Evolutionary conservation across 768 basidiomycete species (phyloP).

Genomic region (Boletus sp.): DNA sequence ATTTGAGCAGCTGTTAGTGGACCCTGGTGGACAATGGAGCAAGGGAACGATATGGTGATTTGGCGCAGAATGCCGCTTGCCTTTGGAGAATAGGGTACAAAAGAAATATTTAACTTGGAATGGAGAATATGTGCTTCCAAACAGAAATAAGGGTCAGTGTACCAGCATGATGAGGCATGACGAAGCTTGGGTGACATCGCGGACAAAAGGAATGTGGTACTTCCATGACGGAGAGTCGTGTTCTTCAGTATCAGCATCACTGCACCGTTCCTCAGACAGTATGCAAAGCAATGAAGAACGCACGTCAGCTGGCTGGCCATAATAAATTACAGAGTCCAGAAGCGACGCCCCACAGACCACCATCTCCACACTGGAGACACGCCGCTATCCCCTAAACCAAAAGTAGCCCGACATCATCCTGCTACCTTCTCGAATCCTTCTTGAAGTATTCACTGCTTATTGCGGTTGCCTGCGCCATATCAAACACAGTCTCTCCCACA

Average conservation of each 20-base stretch:
- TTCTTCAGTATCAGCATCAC: constrained; percentile 5
- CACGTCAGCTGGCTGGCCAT: constrained; percentile 20
- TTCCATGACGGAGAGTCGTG: constrained; percentile 8
- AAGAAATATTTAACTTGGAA: neutral
- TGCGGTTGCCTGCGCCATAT: constrained; percentile 78
- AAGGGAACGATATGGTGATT: neutral
- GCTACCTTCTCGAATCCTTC: constrained; percentile 43
- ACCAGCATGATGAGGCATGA: neutral
- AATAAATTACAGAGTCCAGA: constrained; percentile 31
- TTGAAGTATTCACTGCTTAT: constrained; percentile 86
- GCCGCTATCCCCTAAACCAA: neutral
- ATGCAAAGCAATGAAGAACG: constrained; percentile 21
- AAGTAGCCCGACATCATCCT: neutral
- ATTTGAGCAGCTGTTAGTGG: neutral
- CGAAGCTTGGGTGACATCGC: neutral
- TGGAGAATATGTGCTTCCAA: neutral
- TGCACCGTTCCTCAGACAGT: constrained; percentile 5
- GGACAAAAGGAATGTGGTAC: constrained; percentile 4
- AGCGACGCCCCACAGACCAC: constrained; percentile 14
- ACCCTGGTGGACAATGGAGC: constrained; percentile 1
- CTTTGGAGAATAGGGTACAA: neutral
- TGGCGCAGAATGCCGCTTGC: neutral
- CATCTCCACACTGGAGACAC: constrained; percentile 9
- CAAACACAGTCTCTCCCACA: constrained; percentile 87
- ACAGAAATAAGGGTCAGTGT: neutral